A percentile compares a stretch with the other conserved stretches of the same genome.
These are phyloP conservation scores for Corymbia citriodora DNA, from an alignment of 441 rosid genomes.

Conservation along the genomic window DNA sequence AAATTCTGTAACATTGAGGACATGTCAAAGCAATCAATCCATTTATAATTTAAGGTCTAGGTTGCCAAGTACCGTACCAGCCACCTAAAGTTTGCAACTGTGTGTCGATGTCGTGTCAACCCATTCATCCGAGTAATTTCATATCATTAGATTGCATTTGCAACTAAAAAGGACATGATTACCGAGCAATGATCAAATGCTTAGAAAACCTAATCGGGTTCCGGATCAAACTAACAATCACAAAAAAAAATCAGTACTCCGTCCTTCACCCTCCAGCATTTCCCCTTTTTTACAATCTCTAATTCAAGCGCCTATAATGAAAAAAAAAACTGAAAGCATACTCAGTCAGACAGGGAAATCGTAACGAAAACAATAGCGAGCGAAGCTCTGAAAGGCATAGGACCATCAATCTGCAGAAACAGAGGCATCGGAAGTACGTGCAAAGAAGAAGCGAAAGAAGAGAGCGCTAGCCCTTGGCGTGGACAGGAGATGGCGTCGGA, in stretches of 20 bases:
- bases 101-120: too few relatives aligned
- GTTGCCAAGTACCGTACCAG: too few relatives aligned
- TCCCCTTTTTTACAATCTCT: background rate
- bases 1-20: background rate
- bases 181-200: background rate
- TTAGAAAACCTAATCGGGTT: background rate
- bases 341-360: background rate
- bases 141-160: background rate
- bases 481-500: conserved; percentile 32
- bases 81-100: too few relatives aligned
- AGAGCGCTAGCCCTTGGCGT: conserved; percentile 30
- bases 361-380: background rate
- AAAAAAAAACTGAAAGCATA: background rate
- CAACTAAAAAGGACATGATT: background rate
- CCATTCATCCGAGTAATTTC: too few relatives aligned
- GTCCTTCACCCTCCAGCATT: background rate
- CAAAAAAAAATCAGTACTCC: background rate
- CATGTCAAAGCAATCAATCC: too few relatives aligned
- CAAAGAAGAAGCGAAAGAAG: background rate
- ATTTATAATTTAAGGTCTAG: too few relatives aligned
- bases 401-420: background rate
- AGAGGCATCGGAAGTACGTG: too few relatives aligned
- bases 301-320: background rate
- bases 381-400: background rate
- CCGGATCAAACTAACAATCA: background rate